Conservation (phyloP, 225 moss, liverwort and hornwort species). For the Straminergon stramineum region DNA sequence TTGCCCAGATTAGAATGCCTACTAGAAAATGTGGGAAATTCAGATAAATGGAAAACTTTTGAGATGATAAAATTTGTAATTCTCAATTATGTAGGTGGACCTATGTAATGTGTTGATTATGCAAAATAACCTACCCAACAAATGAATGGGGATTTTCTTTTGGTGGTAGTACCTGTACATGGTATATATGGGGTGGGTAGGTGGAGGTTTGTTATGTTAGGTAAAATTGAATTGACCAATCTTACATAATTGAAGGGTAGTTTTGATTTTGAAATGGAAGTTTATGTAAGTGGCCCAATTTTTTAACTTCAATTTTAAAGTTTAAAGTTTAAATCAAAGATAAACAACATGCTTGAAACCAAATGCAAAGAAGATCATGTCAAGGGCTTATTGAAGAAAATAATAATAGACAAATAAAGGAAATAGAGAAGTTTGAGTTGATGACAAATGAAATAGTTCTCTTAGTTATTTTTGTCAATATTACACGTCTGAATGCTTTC, state of each 20-base stretch:
- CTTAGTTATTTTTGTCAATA: background rate
- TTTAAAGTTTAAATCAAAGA: background rate
- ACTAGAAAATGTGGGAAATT: background rate
- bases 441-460: background rate
- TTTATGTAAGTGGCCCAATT: background rate
- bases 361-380: background rate
- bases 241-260: background rate
- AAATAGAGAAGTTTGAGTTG: background rate
- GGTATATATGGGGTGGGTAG: too few species aligned
- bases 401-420: background rate
- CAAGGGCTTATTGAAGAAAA: background rate
- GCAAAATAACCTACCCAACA: too few species aligned
- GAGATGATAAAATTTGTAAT: background rate
- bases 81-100: accelerated
- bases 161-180: too few species aligned
- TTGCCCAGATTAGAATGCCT: accelerated
- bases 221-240: background rate
- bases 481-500: background rate
- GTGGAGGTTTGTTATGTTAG: background rate
- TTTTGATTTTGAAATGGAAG: background rate
- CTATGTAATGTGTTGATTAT: accelerated
- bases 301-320: background rate
- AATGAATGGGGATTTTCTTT: too few species aligned
- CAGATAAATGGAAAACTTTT: too few species aligned
- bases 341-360: background rate